Evolutionary conservation across 1,284 basidiomycete species (phyloP).

Genomic region (Moniliella sp.): DNA sequence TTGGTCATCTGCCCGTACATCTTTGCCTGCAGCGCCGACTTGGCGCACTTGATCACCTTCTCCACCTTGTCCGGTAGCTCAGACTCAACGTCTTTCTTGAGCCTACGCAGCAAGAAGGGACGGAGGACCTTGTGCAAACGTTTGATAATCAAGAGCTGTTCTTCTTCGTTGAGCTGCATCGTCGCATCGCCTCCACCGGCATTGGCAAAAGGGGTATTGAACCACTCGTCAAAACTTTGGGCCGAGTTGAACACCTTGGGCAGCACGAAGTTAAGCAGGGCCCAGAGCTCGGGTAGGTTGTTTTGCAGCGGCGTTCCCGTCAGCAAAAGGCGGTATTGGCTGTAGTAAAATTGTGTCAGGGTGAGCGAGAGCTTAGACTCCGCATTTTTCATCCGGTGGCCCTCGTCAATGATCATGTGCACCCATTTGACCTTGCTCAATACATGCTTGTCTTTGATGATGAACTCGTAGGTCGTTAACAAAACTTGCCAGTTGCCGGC

Average conservation of each 20-base stretch:
- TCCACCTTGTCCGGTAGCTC: slow-evolving; percentile 97
- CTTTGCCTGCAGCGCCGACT: slow-evolving; percentile 90
- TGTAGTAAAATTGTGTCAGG: slow-evolving; percentile 56
- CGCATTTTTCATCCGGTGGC: slow-evolving; percentile 48
- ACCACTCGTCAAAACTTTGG: slow-evolving; percentile 95
- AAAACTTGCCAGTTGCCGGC: slow-evolving; percentile 36
- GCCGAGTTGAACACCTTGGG: slow-evolving; percentile 43
- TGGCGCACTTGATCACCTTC: slow-evolving; percentile 92
- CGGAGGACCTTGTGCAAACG: slow-evolving; percentile 54
- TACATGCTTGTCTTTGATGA: slow-evolving; percentile 38
- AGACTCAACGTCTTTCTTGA: slow-evolving; percentile 75
- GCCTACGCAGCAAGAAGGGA: slow-evolving; percentile 75
- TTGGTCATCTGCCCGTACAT: slow-evolving; percentile 72
- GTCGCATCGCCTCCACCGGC: slow-evolving; percentile 43
- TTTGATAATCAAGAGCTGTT: slow-evolving; percentile 41
- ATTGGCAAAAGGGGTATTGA: slow-evolving; percentile 97
- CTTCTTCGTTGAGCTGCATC: slow-evolving; percentile 8
- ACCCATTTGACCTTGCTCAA: slow-evolving; percentile 6
- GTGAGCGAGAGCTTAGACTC: slow-evolving; percentile 82
- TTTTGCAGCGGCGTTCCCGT: slow-evolving; percentile 72
- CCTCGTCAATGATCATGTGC: slow-evolving; percentile 16
- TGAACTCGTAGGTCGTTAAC: slow-evolving; percentile 61
- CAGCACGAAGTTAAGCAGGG: slow-evolving; percentile 15
- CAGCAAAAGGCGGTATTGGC: slow-evolving; percentile 46
- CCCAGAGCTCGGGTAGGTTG: slow-evolving; percentile 63